Evolutionary conservation across 495 filamentous ascomycete species (phyloP), one percentile per base, ranked within the genome.

Genomic region (Tuber magnatum): DNA sequence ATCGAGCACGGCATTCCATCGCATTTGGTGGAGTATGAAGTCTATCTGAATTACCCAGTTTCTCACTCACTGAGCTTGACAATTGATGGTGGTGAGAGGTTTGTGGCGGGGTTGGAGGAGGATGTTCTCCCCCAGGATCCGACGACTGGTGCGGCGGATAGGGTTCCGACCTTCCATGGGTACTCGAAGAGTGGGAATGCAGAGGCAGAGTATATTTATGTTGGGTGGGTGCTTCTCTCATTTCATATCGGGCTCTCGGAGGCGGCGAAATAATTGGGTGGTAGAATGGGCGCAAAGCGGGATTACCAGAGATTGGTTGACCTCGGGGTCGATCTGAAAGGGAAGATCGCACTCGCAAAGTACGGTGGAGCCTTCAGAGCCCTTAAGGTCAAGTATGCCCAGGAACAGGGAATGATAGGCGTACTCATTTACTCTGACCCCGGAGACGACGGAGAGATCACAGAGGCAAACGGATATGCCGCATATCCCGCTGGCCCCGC

Each of bases 131-230:
- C 92, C 0, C 90, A 97, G 73, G 96, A 98, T 82, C 86, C 87
- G 9, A 97, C 94, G 0, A 92, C 88, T 38, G 86, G 89, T 40
- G 83, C 93, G 40, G 83, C 87, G 22, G 87, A 95, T 76, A 88
- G 94, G 42, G 88, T 99, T 68, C 94, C 96, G 6, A 95, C 92
- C 4, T 99, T 99, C 84, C 94, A 99, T 83, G 95, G 95, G 40
- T 99, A 97, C 82, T 96, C 93, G 12, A 65, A 73, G 41, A 81
- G 86, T 72, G 95, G 95, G 7, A 97, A 97, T 81, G 94, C 94
- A 72, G 95, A 94, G 0, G 94, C 91, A 22, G 86, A 85, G 42
- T 93, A 89, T 80, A 71, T 82, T n/a, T 82, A 75, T 44, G 80
- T 80, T 46, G 78, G 78, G 77, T 68, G 68, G 35, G 69, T 69